Evolutionary conservation across 371 early-diverging fungal species (phyloP).

Genomic region (Rhizopus stolonifer): DNA sequence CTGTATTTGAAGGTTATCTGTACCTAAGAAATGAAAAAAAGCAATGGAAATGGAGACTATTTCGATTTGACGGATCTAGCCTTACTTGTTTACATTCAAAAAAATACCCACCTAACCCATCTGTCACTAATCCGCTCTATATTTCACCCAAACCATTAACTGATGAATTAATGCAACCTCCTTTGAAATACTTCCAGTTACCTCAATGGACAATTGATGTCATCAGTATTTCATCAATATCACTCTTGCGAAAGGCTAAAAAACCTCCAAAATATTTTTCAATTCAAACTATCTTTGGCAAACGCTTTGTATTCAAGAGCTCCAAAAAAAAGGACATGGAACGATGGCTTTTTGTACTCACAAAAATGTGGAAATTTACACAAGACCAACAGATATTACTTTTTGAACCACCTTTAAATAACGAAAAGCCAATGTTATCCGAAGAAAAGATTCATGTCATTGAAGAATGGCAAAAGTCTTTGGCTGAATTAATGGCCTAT

Average conservation of each 20-base stretch:
- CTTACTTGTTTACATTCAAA: too few species aligned
- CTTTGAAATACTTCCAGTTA: too few species aligned
- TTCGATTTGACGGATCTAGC: conserved; percentile 48
- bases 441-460: conserved; percentile 42
- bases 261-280: conserved; percentile 42
- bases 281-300: conserved; percentile 36
- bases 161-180: too few species aligned
- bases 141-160: too few species aligned
- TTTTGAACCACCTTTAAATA: too few species aligned
- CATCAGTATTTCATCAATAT: conserved; percentile 8
- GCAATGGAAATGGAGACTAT: conserved; percentile 48
- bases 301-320: conserved; percentile 40
- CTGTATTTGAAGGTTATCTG: conserved; percentile 51
- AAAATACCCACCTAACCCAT: too few species aligned
- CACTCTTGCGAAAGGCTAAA: conserved; percentile 37
- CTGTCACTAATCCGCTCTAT: too few species aligned
- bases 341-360: conserved; percentile 53
- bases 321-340: conserved; percentile 51
- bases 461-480: conserved; percentile 48
- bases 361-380: too few species aligned
- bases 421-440: conserved; percentile 16
- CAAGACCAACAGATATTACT: too few species aligned
- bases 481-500: conserved; percentile 40
- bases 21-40: conserved; percentile 37
- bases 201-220: conserved; percentile 22